A percentile compares a stretch with the other conserved stretches of the same genome.
Conservation (phyloP, 768 basidiomycete species). For the Collybia mongolica region DNA sequence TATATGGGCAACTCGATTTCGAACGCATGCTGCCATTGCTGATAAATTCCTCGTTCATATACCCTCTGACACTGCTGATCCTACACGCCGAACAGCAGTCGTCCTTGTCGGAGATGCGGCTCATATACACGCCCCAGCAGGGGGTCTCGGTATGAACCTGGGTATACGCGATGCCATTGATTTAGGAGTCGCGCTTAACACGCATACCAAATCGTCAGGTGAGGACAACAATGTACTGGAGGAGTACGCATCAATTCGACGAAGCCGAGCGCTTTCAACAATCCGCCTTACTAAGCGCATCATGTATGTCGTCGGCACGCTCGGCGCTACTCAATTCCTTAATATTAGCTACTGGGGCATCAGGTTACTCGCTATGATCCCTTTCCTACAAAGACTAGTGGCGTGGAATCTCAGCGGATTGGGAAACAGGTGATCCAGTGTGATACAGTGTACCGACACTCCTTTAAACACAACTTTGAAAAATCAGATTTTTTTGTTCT, state of each 20-base stretch:
- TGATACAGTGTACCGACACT: no score
- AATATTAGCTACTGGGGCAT: constrained; percentile 16
- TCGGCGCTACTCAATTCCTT: constrained; percentile 6
- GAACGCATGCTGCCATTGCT: constrained; percentile 42
- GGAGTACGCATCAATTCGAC: constrained; percentile 34
- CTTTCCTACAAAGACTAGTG: constrained; percentile 9
- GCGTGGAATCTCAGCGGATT: constrained; percentile 21
- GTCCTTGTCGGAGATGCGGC: constrained; percentile 35
- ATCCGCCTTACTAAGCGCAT: constrained; percentile 37
- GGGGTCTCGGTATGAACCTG: constrained; percentile 61
- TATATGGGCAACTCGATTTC: constrained; percentile 48
- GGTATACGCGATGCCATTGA: constrained; percentile 52
- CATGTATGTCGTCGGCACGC: constrained; percentile 15
- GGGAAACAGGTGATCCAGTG: constrained; percentile 13
- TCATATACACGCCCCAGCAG: constrained; percentile 52
- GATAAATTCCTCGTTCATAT: constrained; percentile 32
- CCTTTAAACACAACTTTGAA: no score
- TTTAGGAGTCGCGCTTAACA: constrained; percentile 39
- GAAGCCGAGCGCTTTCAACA: constrained; percentile 36
- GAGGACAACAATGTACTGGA: constrained; percentile 22
- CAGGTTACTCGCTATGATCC: constrained; percentile 12
- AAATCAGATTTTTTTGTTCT: no score
- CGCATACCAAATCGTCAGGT: constrained; percentile 19
- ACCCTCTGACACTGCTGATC: background rate
- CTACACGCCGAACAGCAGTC: constrained; percentile 3